Conservation (phyloP, 2,329 filamentous ascomycete species). For the Sporothrix globosa region DNA sequence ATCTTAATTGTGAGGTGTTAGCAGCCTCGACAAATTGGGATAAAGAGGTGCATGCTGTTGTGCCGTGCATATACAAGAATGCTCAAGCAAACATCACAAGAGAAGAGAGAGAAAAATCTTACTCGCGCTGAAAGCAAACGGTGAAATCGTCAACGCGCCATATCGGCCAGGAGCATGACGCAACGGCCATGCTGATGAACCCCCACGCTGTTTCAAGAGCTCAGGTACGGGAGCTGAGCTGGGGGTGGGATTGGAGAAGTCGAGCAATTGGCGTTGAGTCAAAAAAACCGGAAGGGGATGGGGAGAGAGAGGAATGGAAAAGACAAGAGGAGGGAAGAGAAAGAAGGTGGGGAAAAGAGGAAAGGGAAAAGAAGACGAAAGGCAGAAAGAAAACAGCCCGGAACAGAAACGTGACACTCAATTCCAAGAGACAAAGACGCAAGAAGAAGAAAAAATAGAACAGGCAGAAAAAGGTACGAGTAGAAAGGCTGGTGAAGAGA, state of each 20-base stretch:
- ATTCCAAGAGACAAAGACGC: conserved; percentile 7
- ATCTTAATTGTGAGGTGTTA: conserved; percentile 54
- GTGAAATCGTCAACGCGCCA: conserved; percentile 68
- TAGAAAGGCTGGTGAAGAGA: not conserved
- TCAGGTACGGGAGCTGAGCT: conserved; percentile 11
- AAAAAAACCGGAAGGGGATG: not conserved
- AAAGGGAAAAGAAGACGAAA: not conserved
- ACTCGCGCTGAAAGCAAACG: conserved; percentile 69
- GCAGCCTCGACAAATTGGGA: not conserved
- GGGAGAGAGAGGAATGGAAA: not conserved
- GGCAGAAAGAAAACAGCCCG: conserved; percentile 8
- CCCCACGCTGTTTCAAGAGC: conserved; percentile 30
- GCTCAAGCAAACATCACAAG: not conserved
- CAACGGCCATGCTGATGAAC: conserved; percentile 51
- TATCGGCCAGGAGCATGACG: conserved; percentile 60
- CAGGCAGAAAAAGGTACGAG: not conserved
- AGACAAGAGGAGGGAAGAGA: not conserved
- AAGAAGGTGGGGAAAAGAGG: not conserved
- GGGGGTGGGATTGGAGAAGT: conserved; percentile 11
- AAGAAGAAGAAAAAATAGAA: conserved; percentile 4
- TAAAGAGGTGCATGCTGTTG: conserved; percentile 12
- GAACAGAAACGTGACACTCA: conserved; percentile 20
- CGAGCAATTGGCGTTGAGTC: not conserved
- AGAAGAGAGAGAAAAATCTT: conserved; percentile 44
- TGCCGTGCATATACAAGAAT: not conserved